phyloP scores from a whole-genome alignment of 805 yeast genomes.

The Schizosaccharomyces osmophilus region DNA sequence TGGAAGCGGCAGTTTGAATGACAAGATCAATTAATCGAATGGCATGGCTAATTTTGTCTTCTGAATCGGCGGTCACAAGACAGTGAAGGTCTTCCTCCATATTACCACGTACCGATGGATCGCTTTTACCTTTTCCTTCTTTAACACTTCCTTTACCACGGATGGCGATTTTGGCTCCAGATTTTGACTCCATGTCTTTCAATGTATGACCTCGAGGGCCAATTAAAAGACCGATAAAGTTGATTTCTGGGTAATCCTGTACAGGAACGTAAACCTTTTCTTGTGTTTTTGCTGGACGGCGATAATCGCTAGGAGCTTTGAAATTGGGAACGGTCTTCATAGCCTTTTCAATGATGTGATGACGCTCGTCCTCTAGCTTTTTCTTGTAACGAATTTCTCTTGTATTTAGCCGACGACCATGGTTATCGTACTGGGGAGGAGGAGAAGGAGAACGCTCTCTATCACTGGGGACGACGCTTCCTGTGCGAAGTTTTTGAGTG shows the following conservation, averaged over 20 bases:
- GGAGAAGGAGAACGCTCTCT: conserved; percentile 53
- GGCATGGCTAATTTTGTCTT: conserved; percentile 53
- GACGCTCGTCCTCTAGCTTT: conserved; percentile 54
- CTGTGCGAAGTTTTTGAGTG: conserved; percentile 29
- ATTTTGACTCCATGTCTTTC: conserved; percentile 50
- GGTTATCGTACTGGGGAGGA: conserved; percentile 66
- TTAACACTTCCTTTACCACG: conserved; percentile 92
- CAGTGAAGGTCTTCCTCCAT: conserved; percentile 75
- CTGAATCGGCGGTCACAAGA: conserved; percentile 58
- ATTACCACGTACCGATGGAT: conserved; percentile 24
- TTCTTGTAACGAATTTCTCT: conserved; percentile 41
- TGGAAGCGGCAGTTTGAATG: conserved; percentile 55
- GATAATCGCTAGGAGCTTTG: conserved; percentile 57
- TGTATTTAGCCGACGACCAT: conserved; percentile 70
- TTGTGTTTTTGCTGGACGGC: conserved; percentile 40
- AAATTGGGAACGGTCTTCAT: conserved; percentile 48
- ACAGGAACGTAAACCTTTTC: conserved; percentile 75
- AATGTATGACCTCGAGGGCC: conserved; percentile 94
- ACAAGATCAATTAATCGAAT: conserved; percentile 48
- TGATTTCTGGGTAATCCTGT: conserved; percentile 68
- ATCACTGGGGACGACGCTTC: conserved; percentile 25
- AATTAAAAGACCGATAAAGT: conserved; percentile 62
- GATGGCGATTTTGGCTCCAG: conserved; percentile 75
- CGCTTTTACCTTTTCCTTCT: conserved; percentile 47
- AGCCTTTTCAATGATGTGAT: conserved; percentile 52